Conservation (phyloP, 139 green algal species). For the Chlamydomonas sp. region DNA sequence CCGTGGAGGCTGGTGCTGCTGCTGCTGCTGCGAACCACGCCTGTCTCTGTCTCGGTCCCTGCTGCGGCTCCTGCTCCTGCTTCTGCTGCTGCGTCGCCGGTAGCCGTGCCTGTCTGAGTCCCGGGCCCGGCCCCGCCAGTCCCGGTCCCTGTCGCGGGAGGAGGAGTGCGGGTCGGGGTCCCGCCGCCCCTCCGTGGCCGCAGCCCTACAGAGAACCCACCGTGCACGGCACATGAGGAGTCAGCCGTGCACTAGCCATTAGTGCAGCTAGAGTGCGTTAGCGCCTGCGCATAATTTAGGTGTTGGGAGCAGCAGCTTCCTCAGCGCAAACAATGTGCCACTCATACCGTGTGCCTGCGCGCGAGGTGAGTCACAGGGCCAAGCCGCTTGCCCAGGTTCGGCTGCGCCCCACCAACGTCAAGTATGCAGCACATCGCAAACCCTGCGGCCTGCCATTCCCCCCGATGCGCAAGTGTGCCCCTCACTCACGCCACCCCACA, state of each 20-base stretch:
- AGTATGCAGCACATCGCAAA: too few relatives aligned
- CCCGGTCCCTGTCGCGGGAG: constrained; percentile 19
- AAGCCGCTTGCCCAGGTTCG: too few relatives aligned
- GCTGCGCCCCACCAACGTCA: too few relatives aligned
- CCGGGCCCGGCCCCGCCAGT: constrained; percentile 19
- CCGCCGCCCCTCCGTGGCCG: background rate
- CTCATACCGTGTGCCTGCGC: too few relatives aligned
- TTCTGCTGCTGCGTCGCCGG: constrained; percentile 40
- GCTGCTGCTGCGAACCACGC: too few relatives aligned
- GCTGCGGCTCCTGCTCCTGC: constrained; percentile 25
- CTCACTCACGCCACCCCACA: background rate
- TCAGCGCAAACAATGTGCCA: background rate
- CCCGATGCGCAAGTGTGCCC: too few relatives aligned
- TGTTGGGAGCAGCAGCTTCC: background rate
- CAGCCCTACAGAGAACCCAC: too few relatives aligned
- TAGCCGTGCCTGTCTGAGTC: constrained; percentile 20
- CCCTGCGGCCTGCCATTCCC: too few relatives aligned
- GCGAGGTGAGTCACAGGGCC: too few relatives aligned
- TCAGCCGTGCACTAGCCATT: background rate
- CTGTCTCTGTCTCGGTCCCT: background rate
- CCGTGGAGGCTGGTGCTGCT: too few relatives aligned
- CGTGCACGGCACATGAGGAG: too few relatives aligned
- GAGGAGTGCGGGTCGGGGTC: constrained; percentile 33
- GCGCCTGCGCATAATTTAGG: background rate
- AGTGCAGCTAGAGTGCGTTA: background rate